These are phyloP conservation scores for Hyaloscypha bicolor DNA, from an alignment of 495 filamentous ascomycete genomes.

Conservation along the genomic window DNA sequence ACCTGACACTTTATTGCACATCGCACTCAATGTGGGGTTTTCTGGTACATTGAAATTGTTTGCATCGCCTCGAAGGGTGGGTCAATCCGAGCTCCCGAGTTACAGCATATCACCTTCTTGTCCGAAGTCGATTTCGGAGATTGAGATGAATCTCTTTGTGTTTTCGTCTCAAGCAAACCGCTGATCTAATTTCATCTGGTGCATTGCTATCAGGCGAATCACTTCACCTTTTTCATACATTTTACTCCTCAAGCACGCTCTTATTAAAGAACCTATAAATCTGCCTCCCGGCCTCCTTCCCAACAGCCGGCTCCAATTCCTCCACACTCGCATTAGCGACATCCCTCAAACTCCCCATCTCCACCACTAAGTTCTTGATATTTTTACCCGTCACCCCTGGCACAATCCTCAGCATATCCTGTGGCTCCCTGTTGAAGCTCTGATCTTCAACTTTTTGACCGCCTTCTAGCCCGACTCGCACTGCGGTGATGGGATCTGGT, in stretches of 20 bases:
- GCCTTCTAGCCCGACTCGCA: constrained; percentile 76
- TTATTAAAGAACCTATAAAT: constrained; percentile 83
- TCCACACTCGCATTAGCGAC: constrained; percentile 83
- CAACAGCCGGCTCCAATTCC: constrained; percentile 72
- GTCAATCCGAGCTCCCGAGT: too few relatives aligned
- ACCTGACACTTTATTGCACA: too few relatives aligned
- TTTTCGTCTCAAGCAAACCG: too few relatives aligned
- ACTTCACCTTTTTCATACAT: neutral
- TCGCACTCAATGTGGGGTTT: too few relatives aligned
- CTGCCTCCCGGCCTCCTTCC: constrained; percentile 76
- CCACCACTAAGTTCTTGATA: constrained; percentile 65
- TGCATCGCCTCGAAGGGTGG: too few relatives aligned
- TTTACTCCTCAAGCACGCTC: constrained; percentile 60
- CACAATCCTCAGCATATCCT: constrained; percentile 86
- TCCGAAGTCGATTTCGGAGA: too few relatives aligned
- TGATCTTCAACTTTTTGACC: constrained; percentile 56
- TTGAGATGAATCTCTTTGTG: too few relatives aligned
- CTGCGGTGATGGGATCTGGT: constrained; percentile 87
- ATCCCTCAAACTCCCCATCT: constrained; percentile 76
- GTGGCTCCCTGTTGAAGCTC: constrained; percentile 61
- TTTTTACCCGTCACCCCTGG: constrained; percentile 86
- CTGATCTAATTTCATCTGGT: too few relatives aligned
- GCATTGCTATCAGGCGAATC: too few relatives aligned
- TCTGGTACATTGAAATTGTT: too few relatives aligned
- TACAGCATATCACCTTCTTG: too few relatives aligned